A percentile compares a stretch with the other conserved stretches of the same genome.
These are phyloP conservation scores for Cutaneotrichosporon daszewskae DNA, from an alignment of 1,284 basidiomycete genomes.

Conservation along the genomic window DNA sequence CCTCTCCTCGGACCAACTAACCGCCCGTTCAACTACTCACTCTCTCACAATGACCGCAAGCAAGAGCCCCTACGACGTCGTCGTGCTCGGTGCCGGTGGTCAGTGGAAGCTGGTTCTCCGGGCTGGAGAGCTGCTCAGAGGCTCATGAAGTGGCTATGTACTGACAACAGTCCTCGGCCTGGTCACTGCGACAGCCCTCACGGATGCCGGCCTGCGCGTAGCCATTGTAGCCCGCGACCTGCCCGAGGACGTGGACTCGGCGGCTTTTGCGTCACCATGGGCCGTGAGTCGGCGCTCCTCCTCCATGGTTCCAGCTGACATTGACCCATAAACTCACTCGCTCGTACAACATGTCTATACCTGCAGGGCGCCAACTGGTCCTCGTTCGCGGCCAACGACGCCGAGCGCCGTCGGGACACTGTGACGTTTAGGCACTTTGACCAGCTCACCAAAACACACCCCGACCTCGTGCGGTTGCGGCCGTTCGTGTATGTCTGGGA, in stretches of 20 bases:
- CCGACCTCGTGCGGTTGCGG: constrained; percentile 44
- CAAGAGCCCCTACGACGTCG: constrained; percentile 35
- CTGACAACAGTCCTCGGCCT: constrained; percentile 52
- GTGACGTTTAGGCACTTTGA: constrained; percentile 48
- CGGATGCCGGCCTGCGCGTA: constrained; percentile 51
- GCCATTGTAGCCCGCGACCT: constrained; percentile 62
- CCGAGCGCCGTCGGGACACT: constrained; percentile 48
- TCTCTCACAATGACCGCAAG: no score
- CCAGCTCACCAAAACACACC: constrained; percentile 51
- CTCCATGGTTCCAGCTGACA: no score
- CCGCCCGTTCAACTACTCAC: no score
- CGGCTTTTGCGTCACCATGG: constrained; percentile 64
- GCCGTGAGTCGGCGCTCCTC: constrained; percentile 51
- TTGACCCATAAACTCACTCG: not conserved
- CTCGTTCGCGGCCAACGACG: constrained; percentile 51
- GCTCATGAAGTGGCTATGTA: no score
- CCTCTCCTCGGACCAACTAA: no score
- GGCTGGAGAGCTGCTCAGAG: no score
- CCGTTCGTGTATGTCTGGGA: constrained; percentile 50
- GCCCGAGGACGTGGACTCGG: constrained; percentile 58
- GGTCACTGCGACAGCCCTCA: constrained; percentile 47
- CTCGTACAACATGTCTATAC: not conserved
- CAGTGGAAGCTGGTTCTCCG: no score
- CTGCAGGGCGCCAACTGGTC: constrained; percentile 62
- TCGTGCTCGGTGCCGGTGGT: constrained; percentile 56